Evolutionary conservation across 495 filamentous ascomycete genomes (phyloP).

Genomic region (Pseudomonodictys pantanalensis): DNA sequence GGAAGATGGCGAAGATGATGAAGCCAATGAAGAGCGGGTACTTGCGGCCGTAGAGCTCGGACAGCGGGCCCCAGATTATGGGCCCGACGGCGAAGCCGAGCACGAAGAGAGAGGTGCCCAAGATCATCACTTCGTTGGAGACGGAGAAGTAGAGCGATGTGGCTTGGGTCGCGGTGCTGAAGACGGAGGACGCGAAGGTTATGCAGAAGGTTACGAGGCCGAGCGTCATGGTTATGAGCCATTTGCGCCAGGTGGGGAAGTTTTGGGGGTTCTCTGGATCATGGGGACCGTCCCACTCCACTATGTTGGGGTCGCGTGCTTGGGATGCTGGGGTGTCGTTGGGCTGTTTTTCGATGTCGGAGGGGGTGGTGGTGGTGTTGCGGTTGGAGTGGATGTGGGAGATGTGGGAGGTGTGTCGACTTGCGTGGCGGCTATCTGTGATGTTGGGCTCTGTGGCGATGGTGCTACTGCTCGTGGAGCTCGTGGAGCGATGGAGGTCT

Average conservation of each 20-base stretch:
- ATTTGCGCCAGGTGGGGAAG: background rate
- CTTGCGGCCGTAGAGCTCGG: slow-evolving; percentile 58
- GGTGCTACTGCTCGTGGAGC: background rate
- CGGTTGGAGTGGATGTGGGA: no score
- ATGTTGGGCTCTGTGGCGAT: background rate
- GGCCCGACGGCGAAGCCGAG: slow-evolving; percentile 48
- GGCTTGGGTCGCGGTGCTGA: background rate
- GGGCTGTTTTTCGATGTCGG: no score
- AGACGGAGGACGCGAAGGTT: background rate
- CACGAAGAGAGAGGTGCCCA: no score
- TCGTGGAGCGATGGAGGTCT: background rate
- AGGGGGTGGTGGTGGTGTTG: no score
- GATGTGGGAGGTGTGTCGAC: no score
- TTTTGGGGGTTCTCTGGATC: background rate
- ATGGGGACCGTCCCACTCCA: background rate
- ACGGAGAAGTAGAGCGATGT: background rate
- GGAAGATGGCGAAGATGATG: slow-evolving; percentile 57
- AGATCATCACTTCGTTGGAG: no score
- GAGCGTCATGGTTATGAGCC: background rate
- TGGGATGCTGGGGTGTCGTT: no score
- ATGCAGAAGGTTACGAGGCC: background rate
- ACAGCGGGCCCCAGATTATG: slow-evolving; percentile 54
- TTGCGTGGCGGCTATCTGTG: background rate
- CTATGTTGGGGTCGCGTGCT: background rate
- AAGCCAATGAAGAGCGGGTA: slow-evolving; percentile 57